Percentiles rank a stretch among this genome's conserved stretches.
These are phyloP conservation scores for Colletotrichum gigasporum DNA, from an alignment of 2,329 filamentous ascomycete species.

Conservation along the genomic window DNA sequence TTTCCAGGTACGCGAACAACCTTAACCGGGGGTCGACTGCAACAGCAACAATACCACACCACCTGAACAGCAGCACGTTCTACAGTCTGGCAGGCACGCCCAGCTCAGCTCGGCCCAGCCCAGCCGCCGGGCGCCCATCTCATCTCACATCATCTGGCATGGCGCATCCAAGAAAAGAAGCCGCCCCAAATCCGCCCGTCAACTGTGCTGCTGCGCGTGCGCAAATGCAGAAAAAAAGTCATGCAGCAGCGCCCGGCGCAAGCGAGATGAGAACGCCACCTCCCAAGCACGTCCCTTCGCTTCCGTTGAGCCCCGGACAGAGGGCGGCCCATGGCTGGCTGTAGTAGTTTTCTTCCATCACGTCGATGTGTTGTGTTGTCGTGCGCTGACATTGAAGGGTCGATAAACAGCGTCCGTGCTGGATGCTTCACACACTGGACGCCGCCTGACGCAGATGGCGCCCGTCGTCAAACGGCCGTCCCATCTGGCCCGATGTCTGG, in stretches of 20 bases:
- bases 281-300: too few relatives aligned
- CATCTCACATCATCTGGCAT: not conserved
- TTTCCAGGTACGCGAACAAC: constrained; percentile 26
- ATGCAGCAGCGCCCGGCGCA: not conserved
- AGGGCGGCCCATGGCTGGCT: too few relatives aligned
- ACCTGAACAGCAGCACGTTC: not conserved
- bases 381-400: too few relatives aligned
- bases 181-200: not conserved
- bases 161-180: too few relatives aligned
- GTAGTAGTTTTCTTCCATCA: too few relatives aligned
- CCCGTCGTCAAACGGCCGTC: constrained; percentile 3
- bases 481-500: too few relatives aligned
- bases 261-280: constrained; percentile 10
- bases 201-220: constrained; percentile 1
- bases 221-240: not conserved
- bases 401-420: too few relatives aligned
- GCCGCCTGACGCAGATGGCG: not conserved
- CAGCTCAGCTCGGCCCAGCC: not conserved
- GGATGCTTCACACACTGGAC: too few relatives aligned
- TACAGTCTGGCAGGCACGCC: not conserved
- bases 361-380: not conserved
- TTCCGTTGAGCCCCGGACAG: too few relatives aligned
- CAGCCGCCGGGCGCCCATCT: too few relatives aligned
- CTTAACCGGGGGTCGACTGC: constrained; percentile 19
- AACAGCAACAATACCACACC: not conserved